Evolutionary conservation across 106 monocot species (phyloP), one percentile per base, ranked within the genome.

Genomic region (Dendrobium catenatum): DNA sequence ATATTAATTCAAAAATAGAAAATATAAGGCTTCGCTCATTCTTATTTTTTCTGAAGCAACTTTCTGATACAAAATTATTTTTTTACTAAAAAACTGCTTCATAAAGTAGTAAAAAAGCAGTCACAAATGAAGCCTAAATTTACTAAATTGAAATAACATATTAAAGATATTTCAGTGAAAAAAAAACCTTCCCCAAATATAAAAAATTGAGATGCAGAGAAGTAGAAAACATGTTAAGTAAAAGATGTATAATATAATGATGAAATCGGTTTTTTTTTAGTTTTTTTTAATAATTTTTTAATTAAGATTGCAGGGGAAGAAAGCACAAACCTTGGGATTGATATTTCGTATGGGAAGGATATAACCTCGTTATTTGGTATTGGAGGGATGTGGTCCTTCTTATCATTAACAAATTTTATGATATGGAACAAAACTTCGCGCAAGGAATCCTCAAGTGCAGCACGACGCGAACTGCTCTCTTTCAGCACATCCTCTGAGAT

Each of bases 381-480:
- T 19, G 95, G 73, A 46, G 96, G 99, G 51, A 99, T 93, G 56
- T 99, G 99, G 61, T 95, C 93, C 80, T 88, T 93, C 80, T 95
- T 99, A 66, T 99, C 95, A 83, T 95, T 93, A 24, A 91, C 99
- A 81, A 99, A 99, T 80, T 79, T 90, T 86, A 99, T 93, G 55
- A 99, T 90, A 75, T 99, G 98, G 80, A 99, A 99, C 73, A 99
- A 37, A 43, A 91, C 90, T 55, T 99, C 95, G 31, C 88, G 89
- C 16, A 99, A 84, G 22, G 91, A 86, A n/a, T 83, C 78, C 79
- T 99, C 99, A 55, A 99, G 78, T 18, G 88, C 79, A 84, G 90
- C 82, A 58, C 82, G 89, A 29, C 88, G 85, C 0, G 89, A 84
- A 55, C 83, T 89, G 19, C 79, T 86, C 80, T 99, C 99, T 67